phyloP scores from a whole-genome alignment of 371 early-diverging fungal species.

The Syncephalastrum monosporum region DNA sequence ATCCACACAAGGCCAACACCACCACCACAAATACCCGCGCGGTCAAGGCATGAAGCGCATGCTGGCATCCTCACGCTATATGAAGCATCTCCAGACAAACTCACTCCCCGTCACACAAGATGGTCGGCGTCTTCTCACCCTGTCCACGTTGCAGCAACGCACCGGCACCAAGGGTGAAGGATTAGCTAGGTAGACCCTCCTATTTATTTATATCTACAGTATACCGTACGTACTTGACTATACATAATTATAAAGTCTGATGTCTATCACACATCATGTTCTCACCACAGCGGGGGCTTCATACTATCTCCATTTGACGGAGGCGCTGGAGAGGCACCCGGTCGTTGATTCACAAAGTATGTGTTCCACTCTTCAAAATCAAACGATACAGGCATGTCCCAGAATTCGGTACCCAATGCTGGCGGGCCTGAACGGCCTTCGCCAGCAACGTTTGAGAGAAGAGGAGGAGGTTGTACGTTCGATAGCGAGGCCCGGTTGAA shows the following conservation, averaged over 20 bases:
- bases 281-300: too few species aligned
- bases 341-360: conserved; percentile 19
- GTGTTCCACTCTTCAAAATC: conserved; percentile 29
- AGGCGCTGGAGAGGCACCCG: background rate
- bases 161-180: background rate
- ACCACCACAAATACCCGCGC: conserved; percentile 6
- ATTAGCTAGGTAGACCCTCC: background rate
- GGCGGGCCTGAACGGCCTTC: too few species aligned
- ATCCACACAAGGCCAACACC: background rate
- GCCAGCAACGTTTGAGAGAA: conserved; percentile 13
- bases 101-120: conserved; percentile 9
- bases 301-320: too few species aligned
- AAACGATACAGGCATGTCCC: conserved; percentile 25
- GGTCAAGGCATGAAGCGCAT: conserved; percentile 15
- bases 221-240: too few species aligned
- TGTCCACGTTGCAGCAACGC: background rate
- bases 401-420: conserved; percentile 21
- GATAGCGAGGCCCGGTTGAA: background rate
- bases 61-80: conserved; percentile 27
- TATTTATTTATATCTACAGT: background rate
- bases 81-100: conserved; percentile 20
- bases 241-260: too few species aligned
- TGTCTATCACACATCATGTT: too few species aligned
- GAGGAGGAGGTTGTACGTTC: background rate
- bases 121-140: conserved; percentile 2